Conservation (phyloP, 116 monocot genomes). For the Trichopus zeylanicus region DNA sequence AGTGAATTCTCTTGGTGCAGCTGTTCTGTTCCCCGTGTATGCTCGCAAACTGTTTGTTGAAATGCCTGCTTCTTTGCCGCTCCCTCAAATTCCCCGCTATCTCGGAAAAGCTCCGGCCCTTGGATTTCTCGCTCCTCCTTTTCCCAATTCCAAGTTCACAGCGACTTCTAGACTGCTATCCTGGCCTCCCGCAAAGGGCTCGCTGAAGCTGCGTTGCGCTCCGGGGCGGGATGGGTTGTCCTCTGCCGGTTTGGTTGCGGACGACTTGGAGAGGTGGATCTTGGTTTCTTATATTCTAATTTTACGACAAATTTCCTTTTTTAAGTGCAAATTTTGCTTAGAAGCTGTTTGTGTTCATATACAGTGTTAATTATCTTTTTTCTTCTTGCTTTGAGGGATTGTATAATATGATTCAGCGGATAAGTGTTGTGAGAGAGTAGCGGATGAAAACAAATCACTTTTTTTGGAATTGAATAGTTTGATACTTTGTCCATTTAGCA, state of each 20-base stretch:
- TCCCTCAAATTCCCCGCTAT: not conserved
- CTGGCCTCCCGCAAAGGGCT: not conserved
- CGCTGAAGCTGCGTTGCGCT: not conserved
- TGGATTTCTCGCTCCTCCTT: not conserved
- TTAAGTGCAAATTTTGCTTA: not conserved
- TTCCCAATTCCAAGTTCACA: no score
- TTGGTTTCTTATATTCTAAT: not conserved
- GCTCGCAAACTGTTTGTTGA: slow-evolving; percentile 16
- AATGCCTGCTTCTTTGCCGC: slow-evolving; percentile 1
- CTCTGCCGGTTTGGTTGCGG: not conserved
- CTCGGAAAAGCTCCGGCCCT: not conserved
- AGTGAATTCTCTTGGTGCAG: no score
- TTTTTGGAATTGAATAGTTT: not conserved
- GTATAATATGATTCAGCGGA: not conserved
- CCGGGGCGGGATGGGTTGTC: not conserved
- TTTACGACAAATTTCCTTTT: not conserved
- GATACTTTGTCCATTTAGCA: slow-evolving; percentile 13
- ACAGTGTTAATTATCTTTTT: not conserved
- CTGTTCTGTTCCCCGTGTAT: no score
- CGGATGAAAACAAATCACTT: not conserved
- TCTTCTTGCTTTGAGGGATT: not conserved
- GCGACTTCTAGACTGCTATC: not conserved
- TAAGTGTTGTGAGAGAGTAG: not conserved
- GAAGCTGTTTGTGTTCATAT: not conserved
- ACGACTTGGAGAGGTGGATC: slow-evolving; percentile 1